Evolutionary conservation across 345 rosid genomes (phyloP), one percentile per base, ranked within the genome.

Genomic region (Bretschneidera sinensis): DNA sequence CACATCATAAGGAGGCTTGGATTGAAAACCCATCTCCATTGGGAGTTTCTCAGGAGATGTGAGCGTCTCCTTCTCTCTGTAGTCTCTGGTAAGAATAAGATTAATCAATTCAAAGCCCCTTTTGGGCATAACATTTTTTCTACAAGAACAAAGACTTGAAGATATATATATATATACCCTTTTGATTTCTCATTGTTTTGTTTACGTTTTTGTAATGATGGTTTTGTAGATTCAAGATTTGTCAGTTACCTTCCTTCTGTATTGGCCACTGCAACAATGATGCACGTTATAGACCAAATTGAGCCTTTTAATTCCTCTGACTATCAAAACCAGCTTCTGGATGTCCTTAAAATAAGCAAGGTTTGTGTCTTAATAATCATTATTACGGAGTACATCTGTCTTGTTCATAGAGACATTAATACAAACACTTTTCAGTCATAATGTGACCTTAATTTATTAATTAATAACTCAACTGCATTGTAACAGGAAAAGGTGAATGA

Each of bases 221-320:
- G 45, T 52, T 61, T 57, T 54, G 21, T 74, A 94, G 99, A 94
- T 78, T 70, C 79, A 23, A 81, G 95, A 84, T 85, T 71, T 61
- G 75, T 79, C 76, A 62, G 71, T 5, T 81, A 76, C 78, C 83
- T 78, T 7, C 97, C 99, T 31, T 88, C 96, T 43, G 86, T 79
- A 23, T 67, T 88, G 71, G 99, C 97, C 17, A 69, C 99, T 34
- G 89, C 99, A 2, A 81, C 91, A 45, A 88, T 91, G 92, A 76
- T 88, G 83, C 81, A 78, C 53, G 82, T 79, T 45, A 82, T 86
- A 23, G 82, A 81, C 62, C 78, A 75, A 69, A 71, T 86, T 39
- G 86, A 86, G 61, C 81, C 81, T 15, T 25, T 63, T 63, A 75
- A 83, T 25, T 73, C 83, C 57, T 35, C 67, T 48, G 84, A 72